These are phyloP conservation scores for Trematosphaeria pertusa DNA, from an alignment of 2,329 filamentous ascomycete genomes.

Conservation along the genomic window DNA sequence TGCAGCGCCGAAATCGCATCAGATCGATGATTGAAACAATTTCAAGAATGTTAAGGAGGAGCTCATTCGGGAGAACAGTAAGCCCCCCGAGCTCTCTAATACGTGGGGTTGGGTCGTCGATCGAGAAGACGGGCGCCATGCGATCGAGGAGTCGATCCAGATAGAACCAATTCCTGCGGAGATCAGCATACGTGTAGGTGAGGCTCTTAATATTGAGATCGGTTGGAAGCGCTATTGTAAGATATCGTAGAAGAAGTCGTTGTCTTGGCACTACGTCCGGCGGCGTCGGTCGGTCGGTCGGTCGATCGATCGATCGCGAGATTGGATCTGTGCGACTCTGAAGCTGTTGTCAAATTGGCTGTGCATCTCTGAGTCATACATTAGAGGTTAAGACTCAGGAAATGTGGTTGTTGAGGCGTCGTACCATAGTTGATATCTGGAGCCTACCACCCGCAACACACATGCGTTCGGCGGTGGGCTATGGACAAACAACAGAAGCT, in stretches of 20 bases:
- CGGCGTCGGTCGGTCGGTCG: no score
- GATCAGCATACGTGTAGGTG: constrained; percentile 12
- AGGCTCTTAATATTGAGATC: constrained; percentile 11
- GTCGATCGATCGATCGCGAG: no score
- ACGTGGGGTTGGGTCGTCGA: constrained; percentile 6
- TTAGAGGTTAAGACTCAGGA: no score
- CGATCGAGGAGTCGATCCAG: constrained; percentile 17
- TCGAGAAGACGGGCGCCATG: constrained; percentile 12
- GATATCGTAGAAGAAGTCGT: constrained; percentile 14
- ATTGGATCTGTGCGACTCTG: no score
- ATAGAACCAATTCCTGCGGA: constrained; percentile 11
- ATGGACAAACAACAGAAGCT: constrained; percentile 7
- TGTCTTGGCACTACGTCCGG: constrained; percentile 11
- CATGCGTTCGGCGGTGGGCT: no score
- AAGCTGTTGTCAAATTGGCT: no score
- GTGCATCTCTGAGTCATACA: no score
- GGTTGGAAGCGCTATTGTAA: constrained; percentile 11
- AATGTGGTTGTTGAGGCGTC: no score
- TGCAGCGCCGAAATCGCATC: constrained; percentile 16
- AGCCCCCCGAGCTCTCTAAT: constrained; percentile 12
- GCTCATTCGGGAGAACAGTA: constrained; percentile 10
- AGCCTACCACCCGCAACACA: no score
- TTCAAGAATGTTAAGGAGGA: constrained; percentile 13
- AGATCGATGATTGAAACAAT: constrained; percentile 13
- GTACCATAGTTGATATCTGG: no score